Base-by-base conservation (phyloP, 192 early-diverging fungal genomes). In the Umbelopsis sp. region DNA sequence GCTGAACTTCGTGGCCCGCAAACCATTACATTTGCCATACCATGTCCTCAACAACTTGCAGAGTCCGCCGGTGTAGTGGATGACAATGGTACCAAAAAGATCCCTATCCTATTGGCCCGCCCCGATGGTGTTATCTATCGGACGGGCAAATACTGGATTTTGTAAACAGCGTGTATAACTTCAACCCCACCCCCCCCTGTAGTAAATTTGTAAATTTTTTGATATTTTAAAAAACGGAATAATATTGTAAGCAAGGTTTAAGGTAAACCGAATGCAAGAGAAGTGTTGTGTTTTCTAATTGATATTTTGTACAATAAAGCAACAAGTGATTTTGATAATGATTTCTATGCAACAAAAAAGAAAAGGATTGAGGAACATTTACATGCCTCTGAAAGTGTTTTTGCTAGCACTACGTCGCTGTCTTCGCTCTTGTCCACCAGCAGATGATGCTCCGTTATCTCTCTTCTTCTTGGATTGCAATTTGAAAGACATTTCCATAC, bases 401-500 rank as follows among this genome's bases (percentile, higher is more conserved):
- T 76, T 76, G 8, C 75, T 76, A 24, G 75, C 75, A 10, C 70
- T 54, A 29, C 75, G 56, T 21, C 75, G 36, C 47, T 76, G 43
- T 36, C 75, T 31, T n/a, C 29, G 43, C 17, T 36, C n/a, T 25
- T 24, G 43, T 43, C 68, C 49, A 10, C 59, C 56, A 65, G 16
- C 44, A 17, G 32, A 43, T 65, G 49, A 11, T 7, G 41, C 21
- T 20, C 21, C 25, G 29, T 74, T 59, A 31, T 45, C 29, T 36
- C 45, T 29, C 26, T 62, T 62, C 56, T 62, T 56, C 53, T 75
- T 74, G 34, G 50, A 54, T 44, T 80, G 71, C 25, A 74, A 59
- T 67, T 77, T 83, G 70, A 83, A 83, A 21, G 75, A 50, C 81
- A 83, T 83, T 69, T 80, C 76, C 81, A 83, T 83, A 36, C 76